Conservation (phyloP, 805 yeast species). For the Schwanniomyces polymorphus region DNA sequence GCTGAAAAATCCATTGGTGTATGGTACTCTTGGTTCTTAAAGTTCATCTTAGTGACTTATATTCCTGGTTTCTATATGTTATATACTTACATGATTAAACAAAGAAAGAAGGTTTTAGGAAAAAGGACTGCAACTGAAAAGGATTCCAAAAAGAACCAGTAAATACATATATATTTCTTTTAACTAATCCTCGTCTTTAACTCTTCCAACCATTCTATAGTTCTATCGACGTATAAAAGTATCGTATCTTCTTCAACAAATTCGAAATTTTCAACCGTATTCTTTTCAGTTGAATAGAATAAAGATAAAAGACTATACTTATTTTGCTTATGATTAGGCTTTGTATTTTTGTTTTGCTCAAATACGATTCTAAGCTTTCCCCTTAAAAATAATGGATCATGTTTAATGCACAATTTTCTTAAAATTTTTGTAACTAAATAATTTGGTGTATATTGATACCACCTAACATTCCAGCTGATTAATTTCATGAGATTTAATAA, state of each 20-base stretch:
- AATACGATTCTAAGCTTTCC: constrained; percentile 41
- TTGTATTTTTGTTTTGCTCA: constrained; percentile 24
- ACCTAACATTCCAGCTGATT: constrained; percentile 63
- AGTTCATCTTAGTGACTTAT: constrained; percentile 62
- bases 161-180: not conserved
- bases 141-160: not conserved
- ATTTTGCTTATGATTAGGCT: not conserved
- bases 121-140: constrained; percentile 6
- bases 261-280: constrained; percentile 10
- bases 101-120: constrained; percentile 76
- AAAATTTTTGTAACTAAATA: constrained; percentile 43
- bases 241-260: constrained; percentile 33
- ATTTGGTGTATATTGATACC: constrained; percentile 58
- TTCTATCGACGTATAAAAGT: constrained; percentile 26
- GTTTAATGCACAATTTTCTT: constrained; percentile 38
- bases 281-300: not conserved
- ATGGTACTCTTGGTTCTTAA: constrained; percentile 55
- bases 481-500: constrained; percentile 43
- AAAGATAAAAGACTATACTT: not conserved
- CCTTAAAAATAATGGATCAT: constrained; percentile 41
- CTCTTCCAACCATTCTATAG: constrained; percentile 30
- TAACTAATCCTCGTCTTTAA: constrained; percentile 5
- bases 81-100: constrained; percentile 85
- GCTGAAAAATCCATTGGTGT: constrained; percentile 56
- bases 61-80: constrained; percentile 85